Evolutionary conservation across 345 rosid genomes (phyloP).

Genomic region (Capsella bursapastoris): DNA sequence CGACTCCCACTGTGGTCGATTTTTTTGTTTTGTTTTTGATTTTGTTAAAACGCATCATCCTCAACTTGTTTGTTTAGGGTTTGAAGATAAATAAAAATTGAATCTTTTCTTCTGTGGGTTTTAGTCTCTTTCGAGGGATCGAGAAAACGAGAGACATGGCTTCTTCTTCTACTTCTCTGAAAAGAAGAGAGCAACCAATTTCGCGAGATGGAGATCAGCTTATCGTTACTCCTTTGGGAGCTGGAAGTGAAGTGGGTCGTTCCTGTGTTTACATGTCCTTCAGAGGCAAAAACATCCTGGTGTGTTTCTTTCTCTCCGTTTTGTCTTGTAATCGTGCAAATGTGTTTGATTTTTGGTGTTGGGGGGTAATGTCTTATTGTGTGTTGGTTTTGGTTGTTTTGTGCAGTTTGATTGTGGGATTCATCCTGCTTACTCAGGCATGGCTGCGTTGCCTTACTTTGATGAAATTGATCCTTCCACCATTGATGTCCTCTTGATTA

Average conservation of each 20-base stretch:
- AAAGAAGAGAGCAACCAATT: conserved; percentile 66
- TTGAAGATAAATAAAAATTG: neutral
- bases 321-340: neutral
- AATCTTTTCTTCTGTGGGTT: neutral
- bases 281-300: conserved; percentile 79
- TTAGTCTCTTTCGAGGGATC: neutral
- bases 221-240: conserved; percentile 81
- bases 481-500: conserved; percentile 84
- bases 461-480: conserved; percentile 96
- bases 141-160: conserved; percentile 28
- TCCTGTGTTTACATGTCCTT: conserved; percentile 92
- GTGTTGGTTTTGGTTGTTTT: neutral
- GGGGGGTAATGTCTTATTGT: neutral
- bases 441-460: conserved; percentile 93
- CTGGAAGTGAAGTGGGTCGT: conserved; percentile 94
- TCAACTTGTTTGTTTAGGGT: conserved; percentile 28
- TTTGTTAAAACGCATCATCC: neutral
- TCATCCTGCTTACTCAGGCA: conserved; percentile 86
- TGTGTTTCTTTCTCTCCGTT: conserved; percentile 29
- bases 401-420: conserved; percentile 90
- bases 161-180: conserved; percentile 74
- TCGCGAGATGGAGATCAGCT: conserved; percentile 79
- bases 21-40: neutral
- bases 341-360: neutral
- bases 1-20: conserved; percentile 86